A percentile compares a stretch with the other conserved stretches of the same genome.
Evolutionary conservation across 495 filamentous ascomycete genomes (phyloP).

Genomic region (Massariosphaeria phaeospora): DNA sequence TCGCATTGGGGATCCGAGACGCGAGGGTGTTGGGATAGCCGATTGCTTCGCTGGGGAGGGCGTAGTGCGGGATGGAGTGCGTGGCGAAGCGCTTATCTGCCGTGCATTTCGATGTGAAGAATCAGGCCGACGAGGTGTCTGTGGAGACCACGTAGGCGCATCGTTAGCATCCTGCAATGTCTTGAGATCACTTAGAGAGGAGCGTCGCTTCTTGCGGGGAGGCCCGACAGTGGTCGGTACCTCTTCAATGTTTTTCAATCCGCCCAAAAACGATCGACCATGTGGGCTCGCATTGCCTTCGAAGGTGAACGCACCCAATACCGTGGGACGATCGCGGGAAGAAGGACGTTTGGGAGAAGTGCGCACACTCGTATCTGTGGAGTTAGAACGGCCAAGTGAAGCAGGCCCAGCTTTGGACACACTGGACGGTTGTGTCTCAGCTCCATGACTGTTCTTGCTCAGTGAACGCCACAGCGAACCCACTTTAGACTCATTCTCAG

Average conservation of each 20-base stretch:
- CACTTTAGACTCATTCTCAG: slow-evolving; percentile 62
- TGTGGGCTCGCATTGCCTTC: slow-evolving; percentile 41
- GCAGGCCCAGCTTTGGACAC: slow-evolving; percentile 49
- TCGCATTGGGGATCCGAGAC: slow-evolving; percentile 35
- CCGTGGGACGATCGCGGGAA: slow-evolving; percentile 47
- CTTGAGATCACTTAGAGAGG: slow-evolving; percentile 85
- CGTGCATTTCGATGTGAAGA: slow-evolving; percentile 8
- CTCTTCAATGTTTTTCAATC: slow-evolving; percentile 46
- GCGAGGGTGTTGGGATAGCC: slow-evolving; percentile 28
- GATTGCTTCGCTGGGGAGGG: slow-evolving; percentile 24
- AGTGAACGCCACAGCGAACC: slow-evolving; percentile 80
- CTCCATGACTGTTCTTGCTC: slow-evolving; percentile 69
- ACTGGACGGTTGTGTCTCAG: slow-evolving; percentile 50
- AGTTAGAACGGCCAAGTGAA: slow-evolving; percentile 69
- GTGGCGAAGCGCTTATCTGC: slow-evolving; percentile 33
- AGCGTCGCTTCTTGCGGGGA: slow-evolving; percentile 74
- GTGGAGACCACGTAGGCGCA: slow-evolving; percentile 32
- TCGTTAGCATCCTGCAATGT: slow-evolving; percentile 36
- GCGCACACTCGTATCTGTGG: slow-evolving; percentile 65
- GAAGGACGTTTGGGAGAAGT: slow-evolving; percentile 44
- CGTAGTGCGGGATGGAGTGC: slow-evolving; percentile 30
- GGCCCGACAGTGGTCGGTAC: slow-evolving; percentile 40
- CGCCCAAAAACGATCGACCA: slow-evolving; percentile 46
- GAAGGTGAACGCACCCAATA: slow-evolving; percentile 54
- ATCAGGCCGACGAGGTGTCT: slow-evolving; percentile 29